Base-by-base conservation (phyloP, 2,329 filamentous ascomycete species). In the Curvularia spicifera region DNA sequence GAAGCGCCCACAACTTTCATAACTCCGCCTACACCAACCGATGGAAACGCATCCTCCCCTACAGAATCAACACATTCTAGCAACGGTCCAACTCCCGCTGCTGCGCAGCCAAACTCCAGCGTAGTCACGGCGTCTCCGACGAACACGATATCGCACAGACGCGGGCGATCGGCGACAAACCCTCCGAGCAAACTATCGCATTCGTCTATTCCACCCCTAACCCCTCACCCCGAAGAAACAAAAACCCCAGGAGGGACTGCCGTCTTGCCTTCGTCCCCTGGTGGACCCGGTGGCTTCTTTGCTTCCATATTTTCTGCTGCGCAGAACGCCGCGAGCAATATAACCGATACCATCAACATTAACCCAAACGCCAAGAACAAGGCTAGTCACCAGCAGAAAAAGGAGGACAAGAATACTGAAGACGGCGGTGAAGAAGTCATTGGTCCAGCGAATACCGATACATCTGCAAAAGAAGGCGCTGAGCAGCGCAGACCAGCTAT, bases 261-360 rank as follows among this genome's bases (percentile, higher is more conserved):
- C n/a, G 78, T 78, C 29, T 73, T 75, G 39, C 79, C 78, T 31
- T 77, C 78, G 49, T 78, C 79, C 53, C 78, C 77, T 31, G 64
- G 63, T 6, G 65, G 93, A 0, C 78, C 77, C 39, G 67, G 65
- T 13, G 65, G 93, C 0, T 98, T 99, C 80, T 98, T 99, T 78
- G 96, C 92, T 4, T 93, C 91, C 26, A 91, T 99, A 72, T 87
- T 99, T 64, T 94, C 92, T 40, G 94, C 90, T 45, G 95, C 95
- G 18, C 94, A 98, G 77, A 97, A 90, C 83, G 94, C 94, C 43
- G 93, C 93, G 13, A 92, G 82, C 64, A 88, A 86, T 18, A 76
- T 93, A 4, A 91, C 85, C 66, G 91, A 85, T 63, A 91, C 88
- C 47, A 89, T 97, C 46, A 86, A 87, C 48, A 93, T 87, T 73